Evolutionary conservation across 805 yeast species (phyloP).

Genomic region (Pichia nakasei): DNA sequence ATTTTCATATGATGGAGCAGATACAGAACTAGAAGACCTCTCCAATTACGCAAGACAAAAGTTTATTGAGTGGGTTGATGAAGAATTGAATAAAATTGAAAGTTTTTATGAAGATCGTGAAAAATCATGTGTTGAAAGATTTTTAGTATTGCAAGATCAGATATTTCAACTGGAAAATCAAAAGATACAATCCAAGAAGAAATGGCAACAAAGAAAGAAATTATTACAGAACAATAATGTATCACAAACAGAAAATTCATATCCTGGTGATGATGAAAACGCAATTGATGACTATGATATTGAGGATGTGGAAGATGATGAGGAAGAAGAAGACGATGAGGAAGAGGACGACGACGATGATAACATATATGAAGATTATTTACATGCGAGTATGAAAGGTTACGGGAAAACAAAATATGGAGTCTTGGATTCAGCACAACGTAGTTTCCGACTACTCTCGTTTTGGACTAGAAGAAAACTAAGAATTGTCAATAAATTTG

Average conservation of each 20-base stretch:
- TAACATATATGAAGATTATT: constrained; percentile 7
- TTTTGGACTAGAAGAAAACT: constrained; percentile 20
- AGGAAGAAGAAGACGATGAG: constrained; percentile 8
- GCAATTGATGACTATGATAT: constrained; percentile 3
- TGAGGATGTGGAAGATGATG: constrained; percentile 11
- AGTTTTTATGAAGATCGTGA: constrained; percentile 54
- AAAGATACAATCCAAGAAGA: constrained; percentile 21
- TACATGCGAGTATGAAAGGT: background rate
- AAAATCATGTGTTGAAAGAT: constrained; percentile 49
- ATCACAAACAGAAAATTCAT: background rate
- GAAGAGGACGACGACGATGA: constrained; percentile 9
- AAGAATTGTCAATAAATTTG: constrained; percentile 28
- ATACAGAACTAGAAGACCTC: constrained; percentile 24
- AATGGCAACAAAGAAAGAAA: constrained; percentile 9
- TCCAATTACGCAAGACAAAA: constrained; percentile 33
- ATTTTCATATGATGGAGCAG: background rate
- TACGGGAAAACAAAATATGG: background rate
- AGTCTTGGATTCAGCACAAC: constrained; percentile 7
- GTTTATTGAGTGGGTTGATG: constrained; percentile 62
- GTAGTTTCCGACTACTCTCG: constrained; percentile 13
- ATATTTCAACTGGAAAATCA: constrained; percentile 55
- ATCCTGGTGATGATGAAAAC: background rate
- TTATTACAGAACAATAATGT: background rate
- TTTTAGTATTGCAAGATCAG: constrained; percentile 58
- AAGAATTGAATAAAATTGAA: constrained; percentile 52